phyloP scores from a whole-genome alignment of 257 asterid species.

The Paraleonurus japonicus region DNA sequence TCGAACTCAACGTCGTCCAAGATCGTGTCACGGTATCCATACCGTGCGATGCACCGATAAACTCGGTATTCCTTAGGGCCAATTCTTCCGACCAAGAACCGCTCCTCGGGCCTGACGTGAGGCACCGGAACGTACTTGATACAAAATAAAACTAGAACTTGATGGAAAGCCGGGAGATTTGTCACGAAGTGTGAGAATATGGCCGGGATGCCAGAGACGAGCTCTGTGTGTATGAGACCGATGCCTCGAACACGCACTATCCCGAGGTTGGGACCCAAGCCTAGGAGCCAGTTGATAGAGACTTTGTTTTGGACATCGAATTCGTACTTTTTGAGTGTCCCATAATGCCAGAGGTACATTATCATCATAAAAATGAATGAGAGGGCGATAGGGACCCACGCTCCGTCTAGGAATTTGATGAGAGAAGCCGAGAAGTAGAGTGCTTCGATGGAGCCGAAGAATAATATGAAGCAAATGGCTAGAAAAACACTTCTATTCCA shows the following conservation, averaged over 20 bases:
- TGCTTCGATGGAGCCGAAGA: conserved; percentile 91
- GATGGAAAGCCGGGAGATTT: conserved; percentile 95
- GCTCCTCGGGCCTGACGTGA: conserved; percentile 84
- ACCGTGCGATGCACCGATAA: conserved; percentile 85
- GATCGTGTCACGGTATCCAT: conserved; percentile 75
- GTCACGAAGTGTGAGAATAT: conserved; percentile 88
- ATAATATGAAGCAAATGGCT: conserved; percentile 63
- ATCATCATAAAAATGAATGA: conserved; percentile 62
- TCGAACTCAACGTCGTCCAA: conserved; percentile 80
- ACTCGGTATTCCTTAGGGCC: conserved; percentile 78
- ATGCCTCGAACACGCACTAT: conserved; percentile 86
- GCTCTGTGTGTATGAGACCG: conserved; percentile 94
- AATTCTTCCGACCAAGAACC: conserved; percentile 81
- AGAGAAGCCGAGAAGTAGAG: conserved; percentile 96
- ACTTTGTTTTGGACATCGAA: conserved; percentile 86
- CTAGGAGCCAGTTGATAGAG: conserved; percentile 82
- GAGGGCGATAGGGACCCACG: conserved; percentile 90
- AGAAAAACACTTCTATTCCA: conserved; percentile 67
- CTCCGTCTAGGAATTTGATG: conserved; percentile 91
- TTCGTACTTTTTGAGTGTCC: conserved; percentile 78
- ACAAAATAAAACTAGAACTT: conserved; percentile 74
- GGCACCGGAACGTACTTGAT: conserved; percentile 89
- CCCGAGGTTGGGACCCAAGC: conserved; percentile 78
- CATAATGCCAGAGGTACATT: conserved; percentile 90
- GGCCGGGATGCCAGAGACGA: conserved; percentile 90